Evolutionary conservation across 495 filamentous ascomycete species (phyloP).

Genomic region (Penicillium diatomitis): DNA sequence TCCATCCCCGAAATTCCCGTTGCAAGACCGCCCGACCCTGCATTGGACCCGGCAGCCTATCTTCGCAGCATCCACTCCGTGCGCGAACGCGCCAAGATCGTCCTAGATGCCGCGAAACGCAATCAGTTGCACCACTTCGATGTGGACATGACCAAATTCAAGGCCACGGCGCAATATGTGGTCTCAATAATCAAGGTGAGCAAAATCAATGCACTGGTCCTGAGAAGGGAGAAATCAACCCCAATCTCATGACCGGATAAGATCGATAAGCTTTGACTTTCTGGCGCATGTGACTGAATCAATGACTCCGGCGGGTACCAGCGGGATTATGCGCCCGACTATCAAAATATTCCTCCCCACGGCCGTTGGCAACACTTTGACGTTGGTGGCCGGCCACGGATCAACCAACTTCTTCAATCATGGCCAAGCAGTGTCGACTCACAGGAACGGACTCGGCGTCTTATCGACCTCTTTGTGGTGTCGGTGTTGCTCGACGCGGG

Average conservation of each 20-base stretch:
- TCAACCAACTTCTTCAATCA: constrained; percentile 55
- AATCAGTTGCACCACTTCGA: constrained; percentile 84
- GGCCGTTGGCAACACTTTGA: constrained; percentile 68
- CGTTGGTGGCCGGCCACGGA: constrained; percentile 55
- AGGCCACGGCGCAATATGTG: constrained; percentile 82
- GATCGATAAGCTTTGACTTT: too few species aligned
- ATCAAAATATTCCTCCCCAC: constrained; percentile 66
- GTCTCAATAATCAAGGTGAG: constrained; percentile 92
- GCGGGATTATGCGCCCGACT: constrained; percentile 85
- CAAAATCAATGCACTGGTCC: not conserved
- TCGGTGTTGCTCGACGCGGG: constrained; percentile 63
- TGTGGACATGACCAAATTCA: constrained; percentile 82
- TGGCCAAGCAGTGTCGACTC: constrained; percentile 54
- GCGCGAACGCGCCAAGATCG: constrained; percentile 62
- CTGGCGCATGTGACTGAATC: constrained; percentile 1
- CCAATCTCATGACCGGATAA: too few species aligned
- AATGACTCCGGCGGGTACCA: constrained; percentile 21
- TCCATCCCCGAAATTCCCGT: constrained; percentile 58
- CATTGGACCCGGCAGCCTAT: constrained; percentile 84
- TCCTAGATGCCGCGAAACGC: constrained; percentile 66
- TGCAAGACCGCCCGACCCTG: constrained; percentile 80
- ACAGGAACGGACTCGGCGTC: constrained; percentile 52
- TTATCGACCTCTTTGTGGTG: constrained; percentile 61
- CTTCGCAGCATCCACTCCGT: constrained; percentile 85
- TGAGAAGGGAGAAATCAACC: too few species aligned